phyloP scores from a whole-genome alignment of 495 filamentous ascomycete species.

The Daldinia vernicosa region DNA sequence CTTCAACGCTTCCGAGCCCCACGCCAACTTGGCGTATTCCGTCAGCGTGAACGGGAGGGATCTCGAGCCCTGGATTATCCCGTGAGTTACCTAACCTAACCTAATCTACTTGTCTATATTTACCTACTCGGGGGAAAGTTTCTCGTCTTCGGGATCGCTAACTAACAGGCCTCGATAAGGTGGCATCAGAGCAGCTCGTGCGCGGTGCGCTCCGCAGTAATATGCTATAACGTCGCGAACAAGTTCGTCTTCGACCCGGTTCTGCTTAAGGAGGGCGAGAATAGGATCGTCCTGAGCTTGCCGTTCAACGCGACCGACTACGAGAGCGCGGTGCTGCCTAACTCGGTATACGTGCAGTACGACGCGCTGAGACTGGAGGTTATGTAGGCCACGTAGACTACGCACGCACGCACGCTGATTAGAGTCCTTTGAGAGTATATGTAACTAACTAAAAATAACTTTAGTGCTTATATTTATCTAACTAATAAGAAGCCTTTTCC shows the following conservation, averaged over 20 bases:
- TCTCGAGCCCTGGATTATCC: conserved; percentile 57
- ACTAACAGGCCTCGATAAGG: conserved; percentile 38
- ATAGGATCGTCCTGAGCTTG: conserved; percentile 60
- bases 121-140: not conserved
- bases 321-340: conserved; percentile 62
- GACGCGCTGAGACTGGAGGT: conserved; percentile 65
- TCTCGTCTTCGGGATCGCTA: conserved; percentile 1
- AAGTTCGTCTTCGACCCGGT: conserved; percentile 60
- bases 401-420: not conserved
- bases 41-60: conserved; percentile 55
- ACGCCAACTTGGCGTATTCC: conserved; percentile 55
- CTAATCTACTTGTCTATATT: not conserved
- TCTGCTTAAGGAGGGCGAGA: conserved; percentile 56
- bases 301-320: conserved; percentile 63
- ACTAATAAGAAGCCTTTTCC: not conserved
- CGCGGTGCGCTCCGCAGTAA: conserved; percentile 62
- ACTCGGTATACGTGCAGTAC: conserved; percentile 65
- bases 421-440: not conserved
- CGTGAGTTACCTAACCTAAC: conserved; percentile 44
- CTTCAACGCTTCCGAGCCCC: conserved; percentile 56
- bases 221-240: conserved; percentile 64
- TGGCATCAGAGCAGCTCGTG: conserved; percentile 59
- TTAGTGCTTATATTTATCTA: not conserved
- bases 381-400: conserved; percentile 33
- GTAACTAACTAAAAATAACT: conserved; percentile 9